Evolutionary conservation across 495 filamentous ascomycete species (phyloP), one percentile per base, ranked within the genome.

Genomic region (Aspergillus homomorphus): DNA sequence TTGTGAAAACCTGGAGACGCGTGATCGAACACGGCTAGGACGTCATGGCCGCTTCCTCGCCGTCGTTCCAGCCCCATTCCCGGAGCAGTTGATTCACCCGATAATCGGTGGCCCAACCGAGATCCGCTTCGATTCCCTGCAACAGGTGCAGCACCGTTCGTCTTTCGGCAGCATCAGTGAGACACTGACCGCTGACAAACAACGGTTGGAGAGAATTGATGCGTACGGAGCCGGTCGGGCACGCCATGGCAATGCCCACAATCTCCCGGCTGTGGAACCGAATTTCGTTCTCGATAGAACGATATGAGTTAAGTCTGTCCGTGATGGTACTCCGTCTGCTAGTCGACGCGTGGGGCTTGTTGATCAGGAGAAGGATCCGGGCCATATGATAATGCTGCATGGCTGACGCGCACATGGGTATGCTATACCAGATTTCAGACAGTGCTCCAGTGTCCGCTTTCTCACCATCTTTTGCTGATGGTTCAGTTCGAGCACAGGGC

Each of bases 311-410:
- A 43, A 84, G 67, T 28, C 82, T 69, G 28, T 77, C 72, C 1
- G 76, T 73, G 46, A 85, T 74, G 1, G 80, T 81, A 30, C 73
- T 78, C 21, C 76, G 72, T 15, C 74, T 71, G 53, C 73, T 74
- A 2, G 80, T 84, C 8, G 82, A 78, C 42, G 84, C 77, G 33
- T 83, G 79, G 19, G 85, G 84, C 58, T 84, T 84, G 63, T 88
- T 82, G 65, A 84, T 79, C 10, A 85, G 74, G 14, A 88, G 70
- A 44, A 86, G 72, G 28, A 85, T 85, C 45, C 81, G 82, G 0
- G 82, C 81, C 79, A 88, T 84, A 62, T 88, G 84, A 62, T 84
- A 88, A 58, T 77, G 77, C 64, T 87, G 84, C 82, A 86, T 86
- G 10, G 81, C 81, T 4, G 83, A 83, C 1, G 79, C 80, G 69